Evolutionary conservation across 495 filamentous ascomycete species (phyloP), one percentile per base, ranked within the genome.

Genomic region (Ramalina intermedia): DNA sequence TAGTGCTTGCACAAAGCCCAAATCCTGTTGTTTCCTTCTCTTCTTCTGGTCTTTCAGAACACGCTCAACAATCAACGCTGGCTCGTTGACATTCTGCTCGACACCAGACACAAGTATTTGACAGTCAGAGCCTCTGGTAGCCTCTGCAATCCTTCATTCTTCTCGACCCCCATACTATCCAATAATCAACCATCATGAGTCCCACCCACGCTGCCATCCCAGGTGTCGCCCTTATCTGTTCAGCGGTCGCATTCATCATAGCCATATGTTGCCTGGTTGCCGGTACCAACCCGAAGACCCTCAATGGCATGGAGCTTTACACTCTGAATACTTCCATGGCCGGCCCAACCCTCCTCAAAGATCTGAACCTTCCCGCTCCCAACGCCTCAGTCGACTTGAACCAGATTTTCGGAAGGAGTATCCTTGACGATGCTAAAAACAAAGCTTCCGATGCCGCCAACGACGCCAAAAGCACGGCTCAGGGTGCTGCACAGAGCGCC

Each of bases 261-360:
- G 51, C 47, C 23, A 29, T 54, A 13, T 54, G 51, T 46, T 54
- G 51, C 43, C 47, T 54, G 4, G 47, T 54, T 6, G 46, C 51
- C 23, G 51, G 51, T 35, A 54, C 51, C 11, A 54, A 54, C 21
- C 51, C 51, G 11, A 49, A 35, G n/a, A 54, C 51, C 24, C 40
- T 54, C 9, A 37, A n/a, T 4, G 46, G 46, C 47, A 54, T 54
- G 51, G 18, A 54, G 35, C 46, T 54, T 2, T 54, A 50, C 51
- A 54, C 41, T 13, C 47, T 54, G 1, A 54, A 54, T 39, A 50
- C 47, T 7, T 54, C 51, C 13, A 18, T 21, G 12, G 39, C 50
- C 21, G 47, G 26, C 9, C 11, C 46, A 2, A 38, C 39, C 4
- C 11, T 54, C 1, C 20, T 36, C 5, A n/a, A 40, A 27, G 16